phyloP scores from a whole-genome alignment of 257 asterid species.

The Prunella vulgaris region DNA sequence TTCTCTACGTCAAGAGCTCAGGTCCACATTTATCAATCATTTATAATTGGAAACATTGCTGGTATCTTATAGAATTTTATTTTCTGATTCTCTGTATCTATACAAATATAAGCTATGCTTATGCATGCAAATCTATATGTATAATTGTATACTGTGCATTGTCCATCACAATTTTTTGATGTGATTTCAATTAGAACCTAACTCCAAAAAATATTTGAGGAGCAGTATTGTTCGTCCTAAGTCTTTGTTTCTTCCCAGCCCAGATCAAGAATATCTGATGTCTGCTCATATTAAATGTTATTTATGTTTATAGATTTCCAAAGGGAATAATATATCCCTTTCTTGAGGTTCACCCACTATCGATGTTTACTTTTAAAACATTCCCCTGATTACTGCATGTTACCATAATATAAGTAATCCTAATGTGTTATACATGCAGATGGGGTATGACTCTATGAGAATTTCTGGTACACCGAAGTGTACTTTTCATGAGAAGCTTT shows the following conservation, averaged over 20 bases:
- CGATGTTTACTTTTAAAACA: too few species aligned
- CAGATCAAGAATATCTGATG: too few species aligned
- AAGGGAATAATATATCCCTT: too few species aligned
- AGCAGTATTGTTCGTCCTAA: background rate
- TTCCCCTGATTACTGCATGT: too few species aligned
- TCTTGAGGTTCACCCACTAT: too few species aligned
- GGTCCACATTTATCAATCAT: constrained; percentile 37
- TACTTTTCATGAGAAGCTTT: constrained; percentile 8
- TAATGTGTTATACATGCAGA: too few species aligned
- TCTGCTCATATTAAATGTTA: too few species aligned
- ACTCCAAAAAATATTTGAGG: background rate
- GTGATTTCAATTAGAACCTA: background rate
- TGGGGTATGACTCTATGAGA: too few species aligned
- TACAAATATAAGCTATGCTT: background rate
- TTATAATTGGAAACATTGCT: constrained; percentile 11
- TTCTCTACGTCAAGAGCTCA: constrained; percentile 37
- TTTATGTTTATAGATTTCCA: too few species aligned
- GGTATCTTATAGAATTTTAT: background rate
- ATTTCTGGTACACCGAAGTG: background rate
- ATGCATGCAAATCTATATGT: background rate
- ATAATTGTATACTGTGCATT: background rate
- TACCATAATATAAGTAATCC: too few species aligned
- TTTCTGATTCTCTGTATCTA: background rate
- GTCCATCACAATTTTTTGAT: too few species aligned
- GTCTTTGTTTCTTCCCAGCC: too few species aligned